Evolutionary conservation across 176 grass and related monocot species (phyloP), one percentile per base, ranked within the genome.

Genomic region (Eremochloa ophiuroides): DNA sequence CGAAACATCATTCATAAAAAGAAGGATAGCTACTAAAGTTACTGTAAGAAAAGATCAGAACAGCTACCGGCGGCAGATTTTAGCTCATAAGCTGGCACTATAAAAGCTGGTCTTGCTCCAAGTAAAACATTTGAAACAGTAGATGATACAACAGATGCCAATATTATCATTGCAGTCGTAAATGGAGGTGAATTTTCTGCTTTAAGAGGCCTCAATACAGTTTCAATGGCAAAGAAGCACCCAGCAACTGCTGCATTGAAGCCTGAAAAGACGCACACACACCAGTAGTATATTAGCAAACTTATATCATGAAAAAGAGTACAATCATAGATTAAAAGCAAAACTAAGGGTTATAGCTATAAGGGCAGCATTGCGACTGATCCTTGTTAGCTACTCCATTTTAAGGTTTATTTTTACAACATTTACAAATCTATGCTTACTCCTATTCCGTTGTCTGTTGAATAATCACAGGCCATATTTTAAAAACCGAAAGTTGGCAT

Each of bases 151-250:
- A 98, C 92, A 73, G 93, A 95, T 46, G 96, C 92, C 69, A 98
- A 85, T 79, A 98, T 98, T 91, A 98, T 95, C 93, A 95, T 98
- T 70, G 90, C 92, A 60, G 90, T 98, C 1, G 92, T 98, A 75
- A 98, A 95, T 74, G 96, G 96, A 71, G 96, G 96, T 85, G 93
- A 94, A 84, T 98, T 98, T 89, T 98, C 96, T 72, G 93, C 96
- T 95, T 88, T 86, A 46, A 95, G 90, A 6, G 95, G 96, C 44
- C 96, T 89, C 71, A 98, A 68, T 79, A 98, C 96, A 93, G 92
- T 98, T 87, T 98, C 96, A 70, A 98, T 95, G 65, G 92, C 88
- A 82, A 98, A 98, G 76, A 95, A 98, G 73, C 90, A 95, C 48
- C 96, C 92, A 81, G 96, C 93, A 84, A 98, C 92, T 79, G 96